Percentiles rank a stretch among this genome's conserved stretches.
Evolutionary conservation across 768 basidiomycete genomes (phyloP).

Genomic region (Polyporus arcularius): DNA sequence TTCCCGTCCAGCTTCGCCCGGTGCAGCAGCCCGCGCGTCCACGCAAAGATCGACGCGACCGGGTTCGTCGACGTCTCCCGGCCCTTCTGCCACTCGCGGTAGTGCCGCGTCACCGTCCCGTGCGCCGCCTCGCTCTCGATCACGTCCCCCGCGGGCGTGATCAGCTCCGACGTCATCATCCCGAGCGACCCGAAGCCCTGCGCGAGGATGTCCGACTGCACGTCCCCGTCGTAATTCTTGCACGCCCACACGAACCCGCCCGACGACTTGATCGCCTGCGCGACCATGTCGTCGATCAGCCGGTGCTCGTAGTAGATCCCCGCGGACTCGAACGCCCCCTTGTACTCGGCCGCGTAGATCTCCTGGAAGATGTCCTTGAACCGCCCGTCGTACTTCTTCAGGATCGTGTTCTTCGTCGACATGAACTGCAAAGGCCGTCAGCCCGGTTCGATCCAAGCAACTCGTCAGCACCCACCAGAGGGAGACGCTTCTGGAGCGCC

Average conservation of each 20-base stretch:
- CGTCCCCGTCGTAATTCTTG: conserved; percentile 60
- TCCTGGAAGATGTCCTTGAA: conserved; percentile 99
- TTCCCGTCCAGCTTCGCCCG: conserved; percentile 92
- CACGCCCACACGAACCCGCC: conserved; percentile 81
- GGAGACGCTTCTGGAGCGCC: conserved; percentile 79
- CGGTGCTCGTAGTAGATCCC: conserved; percentile 95
- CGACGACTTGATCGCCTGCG: conserved; percentile 93
- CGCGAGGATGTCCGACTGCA: conserved; percentile 91
- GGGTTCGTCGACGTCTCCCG: conserved; percentile 98
- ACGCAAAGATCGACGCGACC: conserved; percentile 97
- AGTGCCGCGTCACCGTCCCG: conserved; percentile 95
- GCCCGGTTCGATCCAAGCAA: too few relatives aligned
- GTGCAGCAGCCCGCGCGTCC: conserved; percentile 94
- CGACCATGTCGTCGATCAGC: conserved; percentile 97
- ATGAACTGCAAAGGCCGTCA: conserved; percentile 61
- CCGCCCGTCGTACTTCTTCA: conserved; percentile 97
- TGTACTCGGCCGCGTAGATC: conserved; percentile 85
- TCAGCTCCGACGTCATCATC: conserved; percentile 97
- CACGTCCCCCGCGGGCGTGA: conserved; percentile 91
- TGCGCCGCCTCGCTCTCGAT: conserved; percentile 98
- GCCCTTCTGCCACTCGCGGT: conserved; percentile 96
- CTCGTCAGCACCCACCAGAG: conserved; percentile 53
- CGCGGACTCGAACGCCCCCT: conserved; percentile 62
- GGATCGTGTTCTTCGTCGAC: conserved; percentile 97
- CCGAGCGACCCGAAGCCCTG: conserved; percentile 97